These are phyloP conservation scores for Apiospora pterosperma DNA, from an alignment of 2,329 filamentous ascomycete species.

Conservation along the genomic window DNA sequence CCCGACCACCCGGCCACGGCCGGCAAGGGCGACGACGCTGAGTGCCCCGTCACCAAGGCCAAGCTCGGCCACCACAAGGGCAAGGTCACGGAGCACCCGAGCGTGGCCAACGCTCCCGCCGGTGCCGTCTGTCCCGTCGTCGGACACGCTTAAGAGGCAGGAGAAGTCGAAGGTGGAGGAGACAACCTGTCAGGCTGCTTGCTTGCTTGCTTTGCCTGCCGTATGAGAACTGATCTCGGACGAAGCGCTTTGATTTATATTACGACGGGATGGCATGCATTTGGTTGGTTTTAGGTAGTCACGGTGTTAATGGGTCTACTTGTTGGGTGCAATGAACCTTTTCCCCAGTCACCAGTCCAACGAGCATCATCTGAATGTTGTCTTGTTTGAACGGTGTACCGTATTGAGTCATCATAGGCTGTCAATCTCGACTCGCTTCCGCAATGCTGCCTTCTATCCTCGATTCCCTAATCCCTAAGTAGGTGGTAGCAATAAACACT, in stretches of 20 bases:
- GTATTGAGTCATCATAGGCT: background rate
- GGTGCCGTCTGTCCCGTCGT: slow-evolving; percentile 37
- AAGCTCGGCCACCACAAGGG: slow-evolving; percentile 39
- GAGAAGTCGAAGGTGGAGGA: background rate
- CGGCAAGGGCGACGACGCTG: slow-evolving; percentile 24
- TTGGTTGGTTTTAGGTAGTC: background rate
- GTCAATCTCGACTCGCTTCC: background rate
- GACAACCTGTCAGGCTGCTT: background rate
- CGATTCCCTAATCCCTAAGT: background rate
- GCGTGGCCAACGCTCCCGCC: slow-evolving; percentile 21
- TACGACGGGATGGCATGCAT: background rate
- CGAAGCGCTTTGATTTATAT: background rate
- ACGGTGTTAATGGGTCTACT: background rate
- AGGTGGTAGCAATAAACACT: background rate
- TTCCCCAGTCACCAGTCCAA: background rate
- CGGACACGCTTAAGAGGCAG: slow-evolving; percentile 13
- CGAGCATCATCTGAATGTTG: background rate
- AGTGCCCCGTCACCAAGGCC: slow-evolving; percentile 40
- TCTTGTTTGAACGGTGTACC: background rate
- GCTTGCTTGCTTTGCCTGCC: background rate
- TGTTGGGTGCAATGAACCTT: background rate
- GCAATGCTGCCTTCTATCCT: background rate
- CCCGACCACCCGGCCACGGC: slow-evolving; percentile 34
- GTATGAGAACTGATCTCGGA: too few species aligned
- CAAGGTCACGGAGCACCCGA: slow-evolving; percentile 34